Evolutionary conservation across 1,139 yeast genomes (phyloP).

Genomic region (Geotrichum candidum): DNA sequence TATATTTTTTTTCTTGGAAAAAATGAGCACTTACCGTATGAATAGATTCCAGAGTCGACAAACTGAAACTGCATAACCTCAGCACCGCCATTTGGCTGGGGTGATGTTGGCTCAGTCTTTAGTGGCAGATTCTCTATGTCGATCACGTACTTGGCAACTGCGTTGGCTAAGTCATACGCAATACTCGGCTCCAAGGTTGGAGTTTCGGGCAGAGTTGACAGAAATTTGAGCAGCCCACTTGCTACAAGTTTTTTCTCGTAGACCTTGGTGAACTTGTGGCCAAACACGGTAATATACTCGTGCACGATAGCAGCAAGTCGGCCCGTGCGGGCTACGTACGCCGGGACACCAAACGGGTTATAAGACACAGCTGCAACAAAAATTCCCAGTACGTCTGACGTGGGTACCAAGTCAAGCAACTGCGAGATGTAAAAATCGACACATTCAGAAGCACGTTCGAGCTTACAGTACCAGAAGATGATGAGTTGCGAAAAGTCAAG

Average conservation of each 20-base stretch:
- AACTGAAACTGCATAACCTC: not conserved
- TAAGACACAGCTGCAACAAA: not conserved
- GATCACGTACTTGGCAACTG: conserved; percentile 5
- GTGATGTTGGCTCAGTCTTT: not conserved
- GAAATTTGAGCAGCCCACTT: conserved; percentile 2
- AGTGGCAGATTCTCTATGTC: not conserved
- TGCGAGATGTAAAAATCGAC: conserved; percentile 13
- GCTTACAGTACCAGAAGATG: conserved; percentile 1
- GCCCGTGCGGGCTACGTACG: not conserved
- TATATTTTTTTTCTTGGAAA: not conserved
- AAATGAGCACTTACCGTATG: conserved; percentile 1
- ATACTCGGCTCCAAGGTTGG: not conserved
- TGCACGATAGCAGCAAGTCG: not conserved
- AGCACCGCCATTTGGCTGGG: not conserved
- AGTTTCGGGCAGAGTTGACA: not conserved
- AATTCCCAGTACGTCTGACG: not conserved
- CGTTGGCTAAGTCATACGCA: not conserved
- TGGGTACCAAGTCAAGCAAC: not conserved
- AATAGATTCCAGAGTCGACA: conserved; percentile 2
- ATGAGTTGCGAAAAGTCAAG: conserved; percentile 9
- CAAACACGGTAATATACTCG: not conserved
- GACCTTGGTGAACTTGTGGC: conserved; percentile 3
- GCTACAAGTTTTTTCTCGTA: conserved; percentile 14
- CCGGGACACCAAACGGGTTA: not conserved
- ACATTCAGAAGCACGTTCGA: not conserved